phyloP scores from a whole-genome alignment of 163 green algal genomes.

The Scenedesmus sp. region DNA sequence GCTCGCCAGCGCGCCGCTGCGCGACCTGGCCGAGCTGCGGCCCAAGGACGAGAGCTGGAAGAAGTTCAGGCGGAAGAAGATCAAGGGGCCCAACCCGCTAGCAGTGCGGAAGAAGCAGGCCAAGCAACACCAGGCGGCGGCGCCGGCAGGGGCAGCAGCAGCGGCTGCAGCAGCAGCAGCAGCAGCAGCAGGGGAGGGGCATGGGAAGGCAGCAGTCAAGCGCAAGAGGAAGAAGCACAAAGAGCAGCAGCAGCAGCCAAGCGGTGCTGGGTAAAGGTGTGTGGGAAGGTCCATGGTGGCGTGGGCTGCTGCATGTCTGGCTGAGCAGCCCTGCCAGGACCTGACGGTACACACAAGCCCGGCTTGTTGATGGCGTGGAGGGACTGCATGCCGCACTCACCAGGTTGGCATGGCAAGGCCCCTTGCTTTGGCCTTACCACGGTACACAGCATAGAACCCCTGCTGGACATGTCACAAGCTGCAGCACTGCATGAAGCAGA shows the following conservation, averaged over 20 bases:
- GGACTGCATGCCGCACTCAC: no score
- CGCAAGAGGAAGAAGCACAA: constrained; percentile 53
- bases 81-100: constrained; percentile 76
- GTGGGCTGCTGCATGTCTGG: no score
- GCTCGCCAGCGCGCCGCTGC: constrained; percentile 28
- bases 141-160: background rate
- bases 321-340: no score
- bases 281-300: no score
- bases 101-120: constrained; percentile 59
- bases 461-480: no score
- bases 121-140: background rate
- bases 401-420: no score
- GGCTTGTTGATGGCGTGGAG: no score
- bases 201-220: constrained; percentile 11
- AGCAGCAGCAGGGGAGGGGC: background rate
- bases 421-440: no score
- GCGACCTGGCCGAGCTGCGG: constrained; percentile 46
- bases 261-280: background rate
- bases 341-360: no score
- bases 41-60: constrained; percentile 49
- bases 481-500: no score
- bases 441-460: no score
- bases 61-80: constrained; percentile 64
- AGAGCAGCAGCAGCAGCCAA: background rate
- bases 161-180: constrained; percentile 20